Evolutionary conservation across 2,329 filamentous ascomycete genomes (phyloP).

Genomic region (Fusarium miscanthi): DNA sequence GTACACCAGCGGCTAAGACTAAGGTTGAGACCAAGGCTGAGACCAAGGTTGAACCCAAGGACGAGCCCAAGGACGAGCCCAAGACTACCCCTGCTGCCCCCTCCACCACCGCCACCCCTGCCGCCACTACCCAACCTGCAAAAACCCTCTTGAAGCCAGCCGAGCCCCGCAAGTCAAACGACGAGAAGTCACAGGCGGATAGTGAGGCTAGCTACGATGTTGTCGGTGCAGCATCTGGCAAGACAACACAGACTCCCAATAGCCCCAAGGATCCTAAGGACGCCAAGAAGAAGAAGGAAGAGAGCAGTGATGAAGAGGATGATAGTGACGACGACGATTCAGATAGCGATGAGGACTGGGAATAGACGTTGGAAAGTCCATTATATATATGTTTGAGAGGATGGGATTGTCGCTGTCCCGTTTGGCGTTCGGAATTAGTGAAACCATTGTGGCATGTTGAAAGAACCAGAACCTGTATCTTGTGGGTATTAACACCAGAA

Average conservation of each 20-base stretch:
- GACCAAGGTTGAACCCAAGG: slow-evolving; percentile 53
- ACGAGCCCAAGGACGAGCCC: slow-evolving; percentile 48
- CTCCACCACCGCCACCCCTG: slow-evolving; percentile 67
- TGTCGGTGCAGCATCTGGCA: slow-evolving; percentile 80
- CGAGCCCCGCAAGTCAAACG: slow-evolving; percentile 80
- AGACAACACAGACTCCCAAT: slow-evolving; percentile 79
- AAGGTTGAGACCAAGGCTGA: slow-evolving; percentile 53
- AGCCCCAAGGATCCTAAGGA: slow-evolving; percentile 70
- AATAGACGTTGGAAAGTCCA: slow-evolving; percentile 58
- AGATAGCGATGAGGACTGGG: slow-evolving; percentile 76
- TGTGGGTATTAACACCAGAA: slow-evolving; percentile 45
- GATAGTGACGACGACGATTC: slow-evolving; percentile 21
- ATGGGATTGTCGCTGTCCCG: slow-evolving; percentile 39
- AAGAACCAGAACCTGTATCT: slow-evolving; percentile 34
- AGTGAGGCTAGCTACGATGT: slow-evolving; percentile 98
- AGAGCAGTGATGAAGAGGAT: slow-evolving; percentile 19
- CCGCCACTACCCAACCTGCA: slow-evolving; percentile 66
- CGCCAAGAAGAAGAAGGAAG: slow-evolving; percentile 19
- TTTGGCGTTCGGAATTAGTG: slow-evolving; percentile 50
- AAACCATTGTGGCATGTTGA: slow-evolving; percentile 32
- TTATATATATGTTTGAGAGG: slow-evolving; percentile 26
- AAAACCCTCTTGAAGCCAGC: slow-evolving; percentile 66
- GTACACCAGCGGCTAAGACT: slow-evolving; percentile 11
- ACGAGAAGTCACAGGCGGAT: slow-evolving; percentile 89
- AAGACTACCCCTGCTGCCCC: slow-evolving; percentile 58